Evolutionary conservation across 2,329 filamentous ascomycete genomes (phyloP).

Genomic region (Sarocladium kiliense): DNA sequence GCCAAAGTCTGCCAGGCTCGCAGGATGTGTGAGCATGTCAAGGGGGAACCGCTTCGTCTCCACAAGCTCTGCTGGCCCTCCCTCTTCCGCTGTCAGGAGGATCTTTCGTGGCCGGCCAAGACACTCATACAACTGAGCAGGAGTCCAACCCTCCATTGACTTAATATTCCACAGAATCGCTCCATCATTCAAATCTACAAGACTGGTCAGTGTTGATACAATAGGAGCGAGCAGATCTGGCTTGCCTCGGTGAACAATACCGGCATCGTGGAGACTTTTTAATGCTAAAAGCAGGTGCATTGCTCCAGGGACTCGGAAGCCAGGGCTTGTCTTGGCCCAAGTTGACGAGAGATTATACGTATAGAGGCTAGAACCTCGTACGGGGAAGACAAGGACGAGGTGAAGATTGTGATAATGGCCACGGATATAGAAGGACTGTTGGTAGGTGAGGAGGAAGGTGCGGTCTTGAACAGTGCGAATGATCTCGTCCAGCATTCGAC

Average conservation of each 20-base stretch:
- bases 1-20: not conserved
- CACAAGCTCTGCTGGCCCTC: not conserved
- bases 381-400: not conserved
- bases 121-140: not conserved
- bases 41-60: not conserved
- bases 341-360: not conserved
- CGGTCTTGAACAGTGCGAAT: not conserved
- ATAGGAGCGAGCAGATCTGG: not conserved
- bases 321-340: not conserved
- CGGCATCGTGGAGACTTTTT: not conserved
- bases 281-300: not conserved
- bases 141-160: not conserved
- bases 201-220: not conserved
- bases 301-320: not conserved
- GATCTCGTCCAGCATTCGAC: not conserved
- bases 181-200: not conserved
- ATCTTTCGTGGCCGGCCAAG: not conserved
- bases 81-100: not conserved
- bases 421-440: not conserved
- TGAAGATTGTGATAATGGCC: not conserved
- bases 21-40: not conserved
- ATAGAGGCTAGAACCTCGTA: not conserved
- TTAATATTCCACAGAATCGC: not conserved
- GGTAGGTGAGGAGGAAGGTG: not conserved
- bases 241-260: not conserved